Evolutionary conservation across 2,329 filamentous ascomycete species (phyloP), one percentile per base, ranked within the genome.

Genomic region (Cyclaneusma minus): DNA sequence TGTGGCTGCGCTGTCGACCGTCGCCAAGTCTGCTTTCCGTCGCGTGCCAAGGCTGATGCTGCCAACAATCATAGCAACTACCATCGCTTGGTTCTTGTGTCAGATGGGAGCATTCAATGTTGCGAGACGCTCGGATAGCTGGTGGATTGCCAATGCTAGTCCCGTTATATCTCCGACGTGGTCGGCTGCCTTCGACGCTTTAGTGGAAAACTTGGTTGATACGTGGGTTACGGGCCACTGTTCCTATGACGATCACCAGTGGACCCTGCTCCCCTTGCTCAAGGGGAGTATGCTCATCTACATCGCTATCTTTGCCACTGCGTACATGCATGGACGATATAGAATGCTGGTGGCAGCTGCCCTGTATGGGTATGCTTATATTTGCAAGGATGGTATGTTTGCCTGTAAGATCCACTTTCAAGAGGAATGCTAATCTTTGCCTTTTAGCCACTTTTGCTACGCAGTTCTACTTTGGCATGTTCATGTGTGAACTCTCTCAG

Each of bases 381-480:
- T 43, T 7, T 30, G 35, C 6, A 45, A 44, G 22, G 43, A 45
- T 21, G 43, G 44, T 37, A 43, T 35, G 29, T 31, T 25, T 7
- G n/a, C n/a, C n/a, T n/a, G n/a, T n/a, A n/a, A n/a, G n/a, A n/a
- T n/a, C n/a, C n/a, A 7, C 16, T 15, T 14, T 15, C 20, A 17
- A 13, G 11, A 5, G 13, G 14, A 7, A 13, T 11, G 11, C n/a
- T n/a, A n/a, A n/a, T n/a, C n/a, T n/a, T n/a, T n/a, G n/a, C n/a
- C n/a, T 6, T 9, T 3, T 24, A 59, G 55, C 53, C 16, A 49
- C 49, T 18, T 66, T 65, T 32, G 60, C 62, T 25, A 62, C 66
- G 48, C 69, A 69, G 44, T 64, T 72, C 41, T 66, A 70, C 46
- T 63, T 62, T 31, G 70, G 70, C 33, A 67, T 68, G 39, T 64